Evolutionary conservation across 176 grass and related monocot genomes (phyloP), one percentile per base, ranked within the genome.

Genomic region (Oryza glumipatula): DNA sequence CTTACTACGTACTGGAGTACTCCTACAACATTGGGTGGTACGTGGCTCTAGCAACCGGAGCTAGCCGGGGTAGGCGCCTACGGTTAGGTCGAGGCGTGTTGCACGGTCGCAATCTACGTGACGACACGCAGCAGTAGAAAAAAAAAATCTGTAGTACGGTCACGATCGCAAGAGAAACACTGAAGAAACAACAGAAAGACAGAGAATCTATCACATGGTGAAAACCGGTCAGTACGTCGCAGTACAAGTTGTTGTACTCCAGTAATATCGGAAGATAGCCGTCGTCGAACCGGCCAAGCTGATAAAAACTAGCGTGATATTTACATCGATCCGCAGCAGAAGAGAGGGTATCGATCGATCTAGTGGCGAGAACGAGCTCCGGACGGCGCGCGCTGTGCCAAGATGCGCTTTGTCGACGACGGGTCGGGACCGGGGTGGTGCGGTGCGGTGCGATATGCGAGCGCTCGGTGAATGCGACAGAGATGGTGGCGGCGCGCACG

Each of bases 61-160:
- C 45, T 1, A 63, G 23, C 16, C 3, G n/a, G 2, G 66, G 48
- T 65, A 51, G 11, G 11, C 70, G 4, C 4, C 41, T 24, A 72
- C 6, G 80, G 13, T 52, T 64, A 61, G 74, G 43, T 19, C 39
- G 56, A 14, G 51, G 66, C 45, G 78, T 3, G 83, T 85, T 85
- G n/a, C 16, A n/a, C 5, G 0, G 88, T 82, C 44, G 23, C 80
- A 1, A 36, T 89, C 83, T 35, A 21, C 66, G 56, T 89, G 73
- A 89, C 66, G 49, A 4, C 1, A 39, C 0, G 7, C 56, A 10
- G 83, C 72, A 14, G 78, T 6, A 38, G 36, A 38, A 72, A 89
- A 19, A 19, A 56, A 19, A 56, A 70, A 81, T 22, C 3, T 21
- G 28, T 1, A 6, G 3, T 65, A 38, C 35, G 3, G 51, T 89